Percentiles rank a stretch among this genome's conserved stretches.
phyloP scores from a whole-genome alignment of 169 alveolate genomes.

The Babesia sp. region DNA sequence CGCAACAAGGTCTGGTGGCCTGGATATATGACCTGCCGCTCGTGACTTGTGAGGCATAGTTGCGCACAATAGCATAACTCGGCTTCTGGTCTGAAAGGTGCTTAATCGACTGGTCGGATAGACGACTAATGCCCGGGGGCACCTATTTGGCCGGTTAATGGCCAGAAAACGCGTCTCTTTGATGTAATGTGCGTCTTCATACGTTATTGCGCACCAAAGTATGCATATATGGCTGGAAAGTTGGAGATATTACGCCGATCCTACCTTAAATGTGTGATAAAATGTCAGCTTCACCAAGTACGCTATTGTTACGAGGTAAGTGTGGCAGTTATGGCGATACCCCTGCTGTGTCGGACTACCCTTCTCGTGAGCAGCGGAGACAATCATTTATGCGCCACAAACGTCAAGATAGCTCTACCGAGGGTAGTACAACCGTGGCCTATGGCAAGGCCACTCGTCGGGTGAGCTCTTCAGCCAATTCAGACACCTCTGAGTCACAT shows the following conservation, averaged over 20 bases:
- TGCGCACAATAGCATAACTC: slow-evolving; percentile 43
- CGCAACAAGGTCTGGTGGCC: neutral
- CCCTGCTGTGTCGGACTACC: neutral
- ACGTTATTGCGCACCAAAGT: neutral
- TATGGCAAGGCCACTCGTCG: neutral
- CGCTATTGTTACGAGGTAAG: neutral
- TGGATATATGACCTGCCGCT: neutral
- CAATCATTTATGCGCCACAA: slow-evolving; percentile 2
- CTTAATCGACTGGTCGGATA: neutral
- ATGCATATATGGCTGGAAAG: neutral
- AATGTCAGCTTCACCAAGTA: slow-evolving; percentile 16
- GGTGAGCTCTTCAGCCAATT: neutral
- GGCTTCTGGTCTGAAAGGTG: neutral
- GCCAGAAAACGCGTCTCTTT: neutral
- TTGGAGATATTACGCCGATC: neutral
- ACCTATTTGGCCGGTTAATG: neutral
- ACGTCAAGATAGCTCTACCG: neutral
- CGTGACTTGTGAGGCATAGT: slow-evolving; percentile 34
- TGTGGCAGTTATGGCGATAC: slow-evolving; percentile 8
- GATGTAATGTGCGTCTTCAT: neutral
- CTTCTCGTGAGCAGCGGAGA: neutral
- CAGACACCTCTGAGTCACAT: neutral
- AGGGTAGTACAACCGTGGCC: neutral
- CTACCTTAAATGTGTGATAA: neutral
- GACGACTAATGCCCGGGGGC: slow-evolving; percentile 3